Conservation (phyloP, 2,329 filamentous ascomycete species). For the Colletotrichum sansevieriae region DNA sequence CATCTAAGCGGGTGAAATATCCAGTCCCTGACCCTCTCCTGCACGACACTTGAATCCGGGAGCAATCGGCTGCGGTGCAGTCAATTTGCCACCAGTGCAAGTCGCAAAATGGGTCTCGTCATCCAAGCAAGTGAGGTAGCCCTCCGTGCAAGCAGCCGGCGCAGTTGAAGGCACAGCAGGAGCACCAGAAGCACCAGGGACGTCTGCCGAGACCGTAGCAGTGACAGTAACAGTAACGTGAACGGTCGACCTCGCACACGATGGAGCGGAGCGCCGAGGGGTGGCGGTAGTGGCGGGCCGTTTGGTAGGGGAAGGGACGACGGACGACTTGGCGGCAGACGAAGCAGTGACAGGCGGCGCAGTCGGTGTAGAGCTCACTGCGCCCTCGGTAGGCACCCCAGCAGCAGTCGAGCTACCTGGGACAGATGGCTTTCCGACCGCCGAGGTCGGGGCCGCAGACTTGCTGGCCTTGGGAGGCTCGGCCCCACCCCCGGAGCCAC, state of each 20-base stretch:
- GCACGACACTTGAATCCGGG: constrained; percentile 35
- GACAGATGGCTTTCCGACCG: neutral
- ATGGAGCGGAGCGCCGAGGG: neutral
- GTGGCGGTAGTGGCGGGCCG: neutral
- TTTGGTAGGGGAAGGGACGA: neutral
- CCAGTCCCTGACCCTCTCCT: constrained; percentile 20
- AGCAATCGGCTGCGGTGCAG: constrained; percentile 31
- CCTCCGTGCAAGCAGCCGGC: constrained; percentile 19
- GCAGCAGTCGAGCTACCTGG: neutral
- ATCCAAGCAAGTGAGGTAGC: constrained; percentile 23
- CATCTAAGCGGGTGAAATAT: constrained; percentile 22
- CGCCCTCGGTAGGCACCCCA: no score
- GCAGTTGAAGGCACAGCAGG: neutral
- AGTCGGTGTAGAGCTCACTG: neutral
- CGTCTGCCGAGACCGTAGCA: neutral
- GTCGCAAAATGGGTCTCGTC: constrained; percentile 34
- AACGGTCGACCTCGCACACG: constrained; percentile 1
- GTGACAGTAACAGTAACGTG: constrained; percentile 42
- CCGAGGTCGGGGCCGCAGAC: neutral
- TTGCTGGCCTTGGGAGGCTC: neutral
- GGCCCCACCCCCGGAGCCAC: neutral
- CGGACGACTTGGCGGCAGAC: neutral
- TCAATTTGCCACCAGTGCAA: constrained; percentile 34
- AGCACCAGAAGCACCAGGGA: neutral
- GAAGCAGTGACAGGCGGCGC: neutral